Evolutionary conservation across 202 grass and related monocot species (phyloP).

Genomic region (Cymbopogon flexuosus): DNA sequence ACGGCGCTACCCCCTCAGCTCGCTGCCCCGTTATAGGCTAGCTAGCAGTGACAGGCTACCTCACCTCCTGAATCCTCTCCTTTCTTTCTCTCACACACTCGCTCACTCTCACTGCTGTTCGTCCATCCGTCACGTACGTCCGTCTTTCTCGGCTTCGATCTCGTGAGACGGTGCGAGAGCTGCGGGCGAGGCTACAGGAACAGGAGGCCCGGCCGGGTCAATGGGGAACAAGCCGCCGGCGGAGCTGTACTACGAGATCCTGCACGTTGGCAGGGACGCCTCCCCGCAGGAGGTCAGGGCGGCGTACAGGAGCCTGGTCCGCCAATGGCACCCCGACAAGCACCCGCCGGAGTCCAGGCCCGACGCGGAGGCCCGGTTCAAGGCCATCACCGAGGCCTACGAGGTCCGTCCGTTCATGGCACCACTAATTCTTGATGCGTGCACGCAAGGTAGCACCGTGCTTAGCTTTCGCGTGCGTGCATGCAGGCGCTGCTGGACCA

Average conservation of each 20-base stretch:
- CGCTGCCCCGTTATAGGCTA: no score
- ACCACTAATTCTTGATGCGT: not conserved
- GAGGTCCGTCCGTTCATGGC: conserved; percentile 27
- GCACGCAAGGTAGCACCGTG: not conserved
- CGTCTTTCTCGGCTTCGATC: not conserved
- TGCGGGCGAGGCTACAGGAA: no score
- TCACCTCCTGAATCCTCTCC: conserved; percentile 30
- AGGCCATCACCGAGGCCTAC: conserved; percentile 86
- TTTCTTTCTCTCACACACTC: not conserved
- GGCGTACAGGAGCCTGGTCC: conserved; percentile 56
- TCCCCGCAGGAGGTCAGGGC: conserved; percentile 62
- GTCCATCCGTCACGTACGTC: not conserved
- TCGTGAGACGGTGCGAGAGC: no score
- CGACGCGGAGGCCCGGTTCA: conserved; percentile 71
- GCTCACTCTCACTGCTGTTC: not conserved
- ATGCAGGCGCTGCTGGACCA: conserved; percentile 62
- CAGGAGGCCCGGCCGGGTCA: not conserved
- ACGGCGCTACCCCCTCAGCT: no score
- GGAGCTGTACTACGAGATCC: conserved; percentile 68
- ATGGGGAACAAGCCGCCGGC: conserved; percentile 71
- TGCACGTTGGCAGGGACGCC: conserved; percentile 58
- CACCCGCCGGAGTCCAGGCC: conserved; percentile 68
- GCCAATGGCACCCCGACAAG: conserved; percentile 97
- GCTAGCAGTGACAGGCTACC: not conserved
- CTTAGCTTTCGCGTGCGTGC: not conserved